phyloP scores from a whole-genome alignment of 371 early-diverging fungal genomes.

The Mucor irregularis region DNA sequence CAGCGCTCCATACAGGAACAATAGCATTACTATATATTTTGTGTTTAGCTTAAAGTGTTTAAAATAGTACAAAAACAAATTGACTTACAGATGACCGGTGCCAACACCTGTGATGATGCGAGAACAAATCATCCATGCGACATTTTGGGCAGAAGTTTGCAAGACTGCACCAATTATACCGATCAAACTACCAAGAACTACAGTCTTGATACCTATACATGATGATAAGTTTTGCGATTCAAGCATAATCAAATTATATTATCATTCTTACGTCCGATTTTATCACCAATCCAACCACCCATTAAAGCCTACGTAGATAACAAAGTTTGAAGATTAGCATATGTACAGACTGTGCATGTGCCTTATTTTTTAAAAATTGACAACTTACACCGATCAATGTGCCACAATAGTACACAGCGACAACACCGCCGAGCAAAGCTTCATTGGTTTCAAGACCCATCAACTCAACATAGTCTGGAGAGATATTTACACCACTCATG shows the following conservation, averaged over 20 bases:
- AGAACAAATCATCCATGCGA: constrained; percentile 47
- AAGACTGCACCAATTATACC: constrained; percentile 40
- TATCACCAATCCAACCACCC: constrained; percentile 46
- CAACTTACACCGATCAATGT: constrained; percentile 47
- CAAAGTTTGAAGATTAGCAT: too few species aligned
- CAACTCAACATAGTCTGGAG: constrained; percentile 37
- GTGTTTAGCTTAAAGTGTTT: neutral
- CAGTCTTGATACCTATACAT: constrained; percentile 39
- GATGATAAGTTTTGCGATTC: too few species aligned
- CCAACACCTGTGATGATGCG: constrained; percentile 50
- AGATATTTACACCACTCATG: constrained; percentile 46
- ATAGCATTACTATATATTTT: constrained; percentile 32
- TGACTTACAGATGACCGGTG: constrained; percentile 43
- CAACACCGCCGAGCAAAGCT: constrained; percentile 42
- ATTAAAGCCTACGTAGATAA: too few species aligned
- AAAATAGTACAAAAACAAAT: neutral
- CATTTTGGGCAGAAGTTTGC: constrained; percentile 40
- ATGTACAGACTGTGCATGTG: too few species aligned
- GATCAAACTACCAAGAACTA: constrained; percentile 36
- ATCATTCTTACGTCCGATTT: constrained; percentile 44
- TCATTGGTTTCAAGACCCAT: constrained; percentile 41
- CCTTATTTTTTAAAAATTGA: too few species aligned
- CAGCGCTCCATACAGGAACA: constrained; percentile 49
- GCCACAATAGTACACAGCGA: constrained; percentile 43
- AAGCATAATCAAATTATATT: too few species aligned